phyloP scores from a whole-genome alignment of 495 filamentous ascomycete species.

The Neohortaea acidophila region DNA sequence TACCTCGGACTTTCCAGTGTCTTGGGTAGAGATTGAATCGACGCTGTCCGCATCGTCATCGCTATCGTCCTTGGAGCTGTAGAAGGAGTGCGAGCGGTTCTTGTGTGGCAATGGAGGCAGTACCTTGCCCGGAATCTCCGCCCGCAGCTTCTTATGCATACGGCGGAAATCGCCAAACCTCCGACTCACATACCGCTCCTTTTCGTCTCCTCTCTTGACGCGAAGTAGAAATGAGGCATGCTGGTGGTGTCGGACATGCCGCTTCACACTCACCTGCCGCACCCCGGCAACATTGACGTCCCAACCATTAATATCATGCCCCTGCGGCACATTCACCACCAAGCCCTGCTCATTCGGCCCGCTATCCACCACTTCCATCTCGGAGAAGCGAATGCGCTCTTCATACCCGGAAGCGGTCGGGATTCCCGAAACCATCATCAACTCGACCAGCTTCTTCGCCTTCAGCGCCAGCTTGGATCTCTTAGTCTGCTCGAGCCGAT shows the following conservation, averaged over 20 bases:
- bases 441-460: constrained; percentile 83
- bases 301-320: constrained; percentile 85
- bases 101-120: constrained; percentile 78
- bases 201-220: constrained; percentile 54
- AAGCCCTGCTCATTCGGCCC: constrained; percentile 83
- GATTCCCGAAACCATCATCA: constrained; percentile 98
- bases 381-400: constrained; percentile 86
- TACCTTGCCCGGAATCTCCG: constrained; percentile 81
- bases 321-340: constrained; percentile 71
- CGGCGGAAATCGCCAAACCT: constrained; percentile 77
- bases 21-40: constrained; percentile 46
- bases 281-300: constrained; percentile 93
- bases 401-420: constrained; percentile 94
- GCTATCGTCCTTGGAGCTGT: constrained; percentile 42
- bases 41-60: constrained; percentile 49
- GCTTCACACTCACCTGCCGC: constrained; percentile 60
- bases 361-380: constrained; percentile 89
- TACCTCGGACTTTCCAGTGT: constrained; percentile 1
- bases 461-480: constrained; percentile 80
- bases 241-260: constrained; percentile 76
- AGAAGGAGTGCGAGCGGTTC: constrained; percentile 52
- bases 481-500: constrained; percentile 91
- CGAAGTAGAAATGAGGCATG: constrained; percentile 90
- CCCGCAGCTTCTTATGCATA: constrained; percentile 62
- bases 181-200: constrained; percentile 62